Base-by-base conservation (phyloP, 352 stramenopile species). In the Phytophthora pistaciae region DNA sequence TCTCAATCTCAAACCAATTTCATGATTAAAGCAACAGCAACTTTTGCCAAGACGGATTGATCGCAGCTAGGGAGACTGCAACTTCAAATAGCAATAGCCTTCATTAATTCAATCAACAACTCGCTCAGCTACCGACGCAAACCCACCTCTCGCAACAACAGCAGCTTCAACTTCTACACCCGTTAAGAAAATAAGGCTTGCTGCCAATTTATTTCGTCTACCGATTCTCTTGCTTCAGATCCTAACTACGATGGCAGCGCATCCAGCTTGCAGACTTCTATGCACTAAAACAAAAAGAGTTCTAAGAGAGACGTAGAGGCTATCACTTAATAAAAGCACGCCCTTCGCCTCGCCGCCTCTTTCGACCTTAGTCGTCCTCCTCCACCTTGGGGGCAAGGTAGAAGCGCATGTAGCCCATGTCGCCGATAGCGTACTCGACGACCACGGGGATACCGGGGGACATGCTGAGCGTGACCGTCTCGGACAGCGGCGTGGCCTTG, bases 331-430 rank as follows among this genome's bases (percentile, higher is more conserved):
- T 16, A n/a, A 42, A 42, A 16, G 33, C 33, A 0, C 27, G 33
- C 33, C 33, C 5, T 42, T 3, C 13, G 38, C 36, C 36, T 42
- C 36, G 36, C 36, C 10, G 36, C 9, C 10, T 44, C 38, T 36
- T 14, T 16, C 14, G 27, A 50, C n/a, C 63, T 90, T 93, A 96
- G 66, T 96, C 88, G 55, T 99, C 97, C 69, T 99, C 98, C 78
- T 99, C 98, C 80, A 99, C 99, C 93, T 99, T 99, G 31, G 98
- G 98, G 61, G 98, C 98, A 50, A 99, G 90, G 88, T 99, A 99
- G 90, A 99, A 99, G 70, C 98, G 97, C 66, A 99, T 96, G 87
- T 98, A 97, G 58, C 98, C 98, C 65, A 97, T 98, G 70, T 99
- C 94, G 21, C 96, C 95, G 73, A 99, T 99, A 29, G 95, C 94